Evolutionary conservation across 768 basidiomycete species (phyloP), one percentile per base, ranked within the genome.

Genomic region (Trametes punicea): DNA sequence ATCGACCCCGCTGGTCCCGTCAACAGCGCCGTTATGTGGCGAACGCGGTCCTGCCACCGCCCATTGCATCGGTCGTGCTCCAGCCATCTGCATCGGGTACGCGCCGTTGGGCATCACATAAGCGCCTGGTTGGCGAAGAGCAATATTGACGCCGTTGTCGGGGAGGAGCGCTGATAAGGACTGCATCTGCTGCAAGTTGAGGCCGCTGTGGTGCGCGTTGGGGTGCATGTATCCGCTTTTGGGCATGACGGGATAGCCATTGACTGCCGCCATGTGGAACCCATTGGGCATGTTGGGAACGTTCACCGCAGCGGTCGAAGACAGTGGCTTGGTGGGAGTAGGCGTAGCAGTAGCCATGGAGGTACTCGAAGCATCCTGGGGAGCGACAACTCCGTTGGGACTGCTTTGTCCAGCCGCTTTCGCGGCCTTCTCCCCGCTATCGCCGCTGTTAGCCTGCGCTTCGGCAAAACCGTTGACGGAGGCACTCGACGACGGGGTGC

Each of bases 161-260:
- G 38, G 68, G 62, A 42, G 49, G 46, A 50, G 73, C 71, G 70
- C 50, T 69, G 71, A 21, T 67, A 69, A 46, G 71, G 70, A 31
- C 66, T 84, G 82, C 67, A 86, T 72, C 62, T 86, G 84, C 57
- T 87, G 85, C 18, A 72, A 56, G 30, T 74, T 81, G 42, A 87
- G 66, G 2, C 73, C 72, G 40, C 72, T 74, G 4, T 70, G 70
- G 42, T 73, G 75, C 47, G 71, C 64, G 55, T 61, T 49, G 11
- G 72, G 64, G 40, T 64, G 67, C 56, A 59, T 73, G 70, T 69
- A 69, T 48, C 67, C 65, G 6, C 70, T 62, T 46, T 70, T 74
- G 9, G 72, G 53, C 44, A 76, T 65, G 11, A 82, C 65, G 50
- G 84, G 79, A 63, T 79, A 73, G n/a, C 62, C 66, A 30, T 61